phyloP scores from a whole-genome alignment of 257 asterid genomes.

The Scutellaria baicalensis region DNA sequence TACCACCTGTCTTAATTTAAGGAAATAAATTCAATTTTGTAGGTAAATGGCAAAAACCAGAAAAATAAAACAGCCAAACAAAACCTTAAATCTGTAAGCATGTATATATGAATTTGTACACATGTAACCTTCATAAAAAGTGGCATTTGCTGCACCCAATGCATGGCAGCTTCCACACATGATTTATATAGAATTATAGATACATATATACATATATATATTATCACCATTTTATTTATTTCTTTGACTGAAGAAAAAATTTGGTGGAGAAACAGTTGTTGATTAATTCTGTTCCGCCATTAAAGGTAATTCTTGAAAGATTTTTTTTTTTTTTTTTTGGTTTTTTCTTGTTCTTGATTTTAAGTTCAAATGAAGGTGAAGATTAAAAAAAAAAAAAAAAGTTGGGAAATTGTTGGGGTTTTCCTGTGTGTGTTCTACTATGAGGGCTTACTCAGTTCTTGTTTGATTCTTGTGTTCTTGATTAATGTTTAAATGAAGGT shows the following conservation, averaged over 20 bases:
- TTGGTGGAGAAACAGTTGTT: slow-evolving; percentile 2
- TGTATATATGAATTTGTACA: slow-evolving; percentile 18
- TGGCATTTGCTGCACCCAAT: slow-evolving; percentile 14
- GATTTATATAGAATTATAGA: too few species aligned
- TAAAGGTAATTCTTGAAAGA: slow-evolving; percentile 9
- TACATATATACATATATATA: neutral
- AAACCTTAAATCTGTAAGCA: slow-evolving; percentile 27
- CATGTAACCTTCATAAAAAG: slow-evolving; percentile 22
- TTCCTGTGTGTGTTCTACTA: too few species aligned
- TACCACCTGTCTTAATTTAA: neutral
- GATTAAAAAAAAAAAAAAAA: too few species aligned
- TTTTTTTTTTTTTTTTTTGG: neutral
- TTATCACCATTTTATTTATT: neutral
- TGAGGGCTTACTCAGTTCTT: too few species aligned
- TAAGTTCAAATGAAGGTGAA: too few species aligned
- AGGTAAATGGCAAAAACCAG: neutral
- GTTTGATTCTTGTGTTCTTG: too few species aligned
- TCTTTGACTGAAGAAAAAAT: neutral
- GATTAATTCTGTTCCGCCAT: neutral
- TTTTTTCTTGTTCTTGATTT: neutral
- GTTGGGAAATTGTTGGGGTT: too few species aligned
- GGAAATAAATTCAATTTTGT: too few species aligned
- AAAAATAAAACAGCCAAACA: slow-evolving; percentile 9
- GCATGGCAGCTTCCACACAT: slow-evolving; percentile 24
- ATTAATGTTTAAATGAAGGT: too few species aligned